Conservation (phyloP, 441 rosid species). For the Erodium moschatum region DNA sequence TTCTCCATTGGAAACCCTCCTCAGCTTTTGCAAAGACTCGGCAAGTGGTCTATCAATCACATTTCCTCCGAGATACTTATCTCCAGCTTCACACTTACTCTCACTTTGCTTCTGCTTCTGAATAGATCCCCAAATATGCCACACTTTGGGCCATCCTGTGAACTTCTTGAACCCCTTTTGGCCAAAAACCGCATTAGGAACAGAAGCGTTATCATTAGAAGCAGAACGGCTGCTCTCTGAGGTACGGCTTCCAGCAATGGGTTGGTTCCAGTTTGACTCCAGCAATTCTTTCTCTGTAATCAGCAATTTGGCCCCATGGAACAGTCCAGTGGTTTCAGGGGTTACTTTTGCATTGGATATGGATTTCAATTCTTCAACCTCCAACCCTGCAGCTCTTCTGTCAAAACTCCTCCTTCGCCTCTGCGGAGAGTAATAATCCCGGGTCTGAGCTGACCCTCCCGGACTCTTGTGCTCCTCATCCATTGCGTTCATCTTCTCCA, state of each 20-base stretch:
- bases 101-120: slow-evolving; percentile 18
- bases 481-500: neutral
- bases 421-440: slow-evolving; percentile 5
- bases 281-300: slow-evolving; percentile 56
- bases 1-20: no score
- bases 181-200: neutral
- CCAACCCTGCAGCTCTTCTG: slow-evolving; percentile 14
- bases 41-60: slow-evolving; percentile 1
- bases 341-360: slow-evolving; percentile 25
- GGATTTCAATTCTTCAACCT: slow-evolving; percentile 22
- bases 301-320: slow-evolving; percentile 66
- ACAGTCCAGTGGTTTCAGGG: slow-evolving; percentile 45
- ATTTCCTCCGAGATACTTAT: slow-evolving; percentile 21
- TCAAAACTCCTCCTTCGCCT: slow-evolving; percentile 4
- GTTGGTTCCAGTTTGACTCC: slow-evolving; percentile 62
- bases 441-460: neutral
- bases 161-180: slow-evolving; percentile 20
- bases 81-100: slow-evolving; percentile 5
- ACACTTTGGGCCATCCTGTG: slow-evolving; percentile 26
- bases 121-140: slow-evolving; percentile 42
- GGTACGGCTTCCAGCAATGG: slow-evolving; percentile 17
- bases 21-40: no score
- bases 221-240: slow-evolving; percentile 30
- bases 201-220: slow-evolving; percentile 17
- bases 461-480: slow-evolving; percentile 1